phyloP scores from a whole-genome alignment of 1,284 basidiomycete genomes.

The Coriolopsis trogii region DNA sequence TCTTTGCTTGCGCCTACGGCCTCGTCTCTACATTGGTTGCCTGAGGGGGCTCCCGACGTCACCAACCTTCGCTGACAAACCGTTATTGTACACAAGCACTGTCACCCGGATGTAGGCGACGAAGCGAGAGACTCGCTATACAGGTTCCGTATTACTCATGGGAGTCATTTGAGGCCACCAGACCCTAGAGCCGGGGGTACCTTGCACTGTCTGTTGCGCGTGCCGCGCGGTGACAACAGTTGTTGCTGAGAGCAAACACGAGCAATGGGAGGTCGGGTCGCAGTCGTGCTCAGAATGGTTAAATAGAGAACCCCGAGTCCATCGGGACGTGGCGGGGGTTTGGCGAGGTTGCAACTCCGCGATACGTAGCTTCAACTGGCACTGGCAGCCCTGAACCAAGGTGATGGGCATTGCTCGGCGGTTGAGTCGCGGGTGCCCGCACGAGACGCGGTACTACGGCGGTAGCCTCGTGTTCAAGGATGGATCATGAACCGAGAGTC shows the following conservation, averaged over 20 bases:
- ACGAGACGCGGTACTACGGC: too few species aligned
- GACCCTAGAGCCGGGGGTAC: neutral
- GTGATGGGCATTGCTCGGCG: too few species aligned
- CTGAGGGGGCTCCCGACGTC: too few species aligned
- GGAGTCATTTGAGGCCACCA: too few species aligned
- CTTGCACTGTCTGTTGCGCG: neutral
- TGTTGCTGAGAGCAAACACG: neutral
- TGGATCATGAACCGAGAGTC: too few species aligned
- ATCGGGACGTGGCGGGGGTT: neutral
- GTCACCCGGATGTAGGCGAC: conserved; percentile 5
- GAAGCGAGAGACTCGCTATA: neutral
- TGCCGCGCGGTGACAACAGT: neutral
- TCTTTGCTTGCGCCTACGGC: neutral
- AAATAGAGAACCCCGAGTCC: neutral
- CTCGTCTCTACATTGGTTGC: neutral
- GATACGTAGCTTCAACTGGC: neutral
- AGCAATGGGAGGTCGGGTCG: neutral
- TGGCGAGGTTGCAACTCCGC: neutral
- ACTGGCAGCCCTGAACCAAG: too few species aligned
- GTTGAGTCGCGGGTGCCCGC: too few species aligned
- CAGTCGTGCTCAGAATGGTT: conserved; percentile 4
- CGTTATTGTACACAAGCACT: neutral
- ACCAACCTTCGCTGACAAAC: conserved; percentile 7
- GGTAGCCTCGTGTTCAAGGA: neutral
- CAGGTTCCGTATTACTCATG: too few species aligned